These are phyloP conservation scores for Rhamnella rubrinervis DNA, from an alignment of 331 rosid species.

Conservation along the genomic window DNA sequence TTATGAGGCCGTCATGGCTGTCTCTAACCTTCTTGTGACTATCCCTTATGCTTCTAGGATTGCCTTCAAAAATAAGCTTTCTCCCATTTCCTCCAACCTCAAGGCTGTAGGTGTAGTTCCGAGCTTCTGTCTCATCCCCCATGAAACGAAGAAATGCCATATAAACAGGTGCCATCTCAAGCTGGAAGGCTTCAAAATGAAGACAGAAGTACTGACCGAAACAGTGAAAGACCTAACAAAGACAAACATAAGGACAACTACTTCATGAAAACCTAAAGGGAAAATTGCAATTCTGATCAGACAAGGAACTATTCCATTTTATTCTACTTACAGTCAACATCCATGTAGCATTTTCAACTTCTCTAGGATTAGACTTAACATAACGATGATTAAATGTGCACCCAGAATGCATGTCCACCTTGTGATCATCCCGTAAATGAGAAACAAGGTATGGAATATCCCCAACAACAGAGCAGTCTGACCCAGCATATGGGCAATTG, in stretches of 20 bases:
- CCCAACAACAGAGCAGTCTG: constrained; percentile 68
- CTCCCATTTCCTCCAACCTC: constrained; percentile 76
- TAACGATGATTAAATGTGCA: constrained; percentile 81
- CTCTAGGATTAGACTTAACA: constrained; percentile 71
- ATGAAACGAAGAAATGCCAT: constrained; percentile 85
- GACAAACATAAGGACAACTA: constrained; percentile 17
- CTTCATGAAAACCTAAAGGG: constrained; percentile 14
- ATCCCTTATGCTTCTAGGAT: constrained; percentile 71
- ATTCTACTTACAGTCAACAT: constrained; percentile 66
- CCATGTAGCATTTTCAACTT: constrained; percentile 89
- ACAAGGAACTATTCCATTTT: neutral
- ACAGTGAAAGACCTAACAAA: constrained; percentile 66
- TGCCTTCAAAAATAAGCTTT: constrained; percentile 64
- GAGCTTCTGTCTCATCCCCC: constrained; percentile 74
- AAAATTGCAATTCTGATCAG: neutral
- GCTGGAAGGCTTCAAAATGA: constrained; percentile 85
- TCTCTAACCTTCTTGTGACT: constrained; percentile 78
- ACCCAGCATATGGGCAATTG: constrained; percentile 78
- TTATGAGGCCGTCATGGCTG: constrained; percentile 73
- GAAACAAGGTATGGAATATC: constrained; percentile 63
- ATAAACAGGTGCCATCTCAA: constrained; percentile 75
- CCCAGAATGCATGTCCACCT: constrained; percentile 80
- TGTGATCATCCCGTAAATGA: constrained; percentile 71
- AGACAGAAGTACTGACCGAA: constrained; percentile 81
- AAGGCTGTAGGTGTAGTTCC: constrained; percentile 67